Percentiles rank a stretch among this genome's conserved stretches.
Conservation (phyloP, 108 stramenopile species). For the Seminavis robusta region DNA sequence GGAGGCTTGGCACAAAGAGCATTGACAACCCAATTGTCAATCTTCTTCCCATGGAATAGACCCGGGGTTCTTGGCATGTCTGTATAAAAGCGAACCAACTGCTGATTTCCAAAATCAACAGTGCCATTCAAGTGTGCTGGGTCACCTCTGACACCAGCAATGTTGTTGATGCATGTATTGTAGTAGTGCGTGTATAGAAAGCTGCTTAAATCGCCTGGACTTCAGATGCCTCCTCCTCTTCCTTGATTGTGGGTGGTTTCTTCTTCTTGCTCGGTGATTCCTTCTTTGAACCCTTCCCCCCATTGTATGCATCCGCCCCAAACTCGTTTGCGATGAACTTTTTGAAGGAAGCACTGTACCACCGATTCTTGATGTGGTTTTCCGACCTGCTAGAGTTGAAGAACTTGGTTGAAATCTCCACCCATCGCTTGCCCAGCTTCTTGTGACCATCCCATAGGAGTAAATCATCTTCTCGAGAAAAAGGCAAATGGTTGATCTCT, state of each 20-base stretch:
- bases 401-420: constrained; percentile 80
- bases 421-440: constrained; percentile 81
- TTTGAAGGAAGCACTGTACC: constrained; percentile 87
- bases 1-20: too few species aligned
- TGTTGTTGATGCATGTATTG: too few species aligned
- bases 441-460: constrained; percentile 78
- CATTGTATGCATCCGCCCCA: constrained; percentile 61
- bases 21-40: too few species aligned
- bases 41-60: too few species aligned
- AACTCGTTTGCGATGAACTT: constrained; percentile 78
- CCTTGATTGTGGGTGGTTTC: constrained; percentile 6
- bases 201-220: too few species aligned
- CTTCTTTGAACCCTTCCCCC: constrained; percentile 17
- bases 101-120: too few species aligned
- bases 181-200: too few species aligned
- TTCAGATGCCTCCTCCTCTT: constrained; percentile 12
- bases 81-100: too few species aligned
- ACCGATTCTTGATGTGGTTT: constrained; percentile 91
- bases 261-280: constrained; percentile 22
- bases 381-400: constrained; percentile 76
- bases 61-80: too few species aligned
- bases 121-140: too few species aligned
- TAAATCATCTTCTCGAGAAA: constrained; percentile 75
- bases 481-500: constrained; percentile 76
- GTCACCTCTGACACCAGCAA: too few species aligned